These are phyloP conservation scores for Oidiodendron maius DNA, from an alignment of 495 filamentous ascomycete genomes.

Conservation along the genomic window DNA sequence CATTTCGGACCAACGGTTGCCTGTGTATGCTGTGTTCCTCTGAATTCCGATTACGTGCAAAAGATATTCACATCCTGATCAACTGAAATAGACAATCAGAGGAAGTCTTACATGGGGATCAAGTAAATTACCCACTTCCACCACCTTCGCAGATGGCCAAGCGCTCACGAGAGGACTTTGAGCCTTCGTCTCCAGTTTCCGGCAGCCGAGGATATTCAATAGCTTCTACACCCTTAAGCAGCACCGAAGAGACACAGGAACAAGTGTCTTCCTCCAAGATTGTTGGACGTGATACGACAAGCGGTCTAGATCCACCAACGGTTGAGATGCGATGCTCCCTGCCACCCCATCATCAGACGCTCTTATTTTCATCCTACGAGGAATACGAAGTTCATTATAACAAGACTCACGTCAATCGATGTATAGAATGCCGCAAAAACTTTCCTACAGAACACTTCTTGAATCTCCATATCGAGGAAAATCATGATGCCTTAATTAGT, in stretches of 20 bases:
- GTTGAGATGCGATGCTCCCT: conserved; percentile 56
- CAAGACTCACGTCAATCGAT: conserved; percentile 78
- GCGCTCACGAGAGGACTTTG: conserved; percentile 50
- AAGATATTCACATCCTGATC: too few relatives aligned
- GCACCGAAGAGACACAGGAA: conserved; percentile 2
- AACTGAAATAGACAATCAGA: too few relatives aligned
- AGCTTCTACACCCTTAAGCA: conserved; percentile 2
- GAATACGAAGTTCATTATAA: conserved; percentile 87
- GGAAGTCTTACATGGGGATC: too few relatives aligned
- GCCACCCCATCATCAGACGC: conserved; percentile 64
- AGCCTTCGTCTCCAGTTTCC: conserved; percentile 23
- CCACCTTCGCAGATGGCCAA: conserved; percentile 47
- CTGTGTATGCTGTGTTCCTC: too few relatives aligned
- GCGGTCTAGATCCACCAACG: conserved; percentile 13
- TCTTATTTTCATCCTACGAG: conserved; percentile 66
- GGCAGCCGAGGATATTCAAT: conserved; percentile 5
- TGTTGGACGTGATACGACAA: conserved; percentile 16
- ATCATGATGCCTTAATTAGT: conserved; percentile 74
- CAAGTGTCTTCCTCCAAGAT: conserved; percentile 11
- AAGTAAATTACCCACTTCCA: conserved; percentile 23
- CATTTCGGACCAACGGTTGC: too few relatives aligned
- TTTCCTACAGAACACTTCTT: conserved; percentile 69
- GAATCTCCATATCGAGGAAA: conserved; percentile 82
- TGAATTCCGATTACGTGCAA: too few relatives aligned
- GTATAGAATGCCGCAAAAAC: conserved; percentile 72